Percentiles rank a stretch among this genome's conserved stretches.
Evolutionary conservation across 176 grass and related monocot species (phyloP).

Genomic region (bread wheat (Triticum aestivum)): IWGSC_CS_RefSeq_v2.1 NC_057804.1:42483583-42484082

Average conservation of each 20-base stretch:
- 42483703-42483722: no score
- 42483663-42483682: no score
- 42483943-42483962: not conserved
- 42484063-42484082: slow-evolving; percentile 4
- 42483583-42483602: no score
- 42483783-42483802: not conserved
- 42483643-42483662: no score
- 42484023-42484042: slow-evolving; percentile 23
- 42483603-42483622: no score
- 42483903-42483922: not conserved
- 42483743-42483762: no score
- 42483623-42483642: no score
- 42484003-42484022: not conserved
- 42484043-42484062: slow-evolving; percentile 16
- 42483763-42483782: not conserved
- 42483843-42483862: not conserved
- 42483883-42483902: not conserved
- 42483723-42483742: no score
- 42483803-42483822: not conserved
- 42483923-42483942: not conserved
- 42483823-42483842: not conserved
- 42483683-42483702: no score
- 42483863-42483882: not conserved
- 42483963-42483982: slow-evolving; percentile 21
- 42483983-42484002: slow-evolving; percentile 32